Percentiles rank a stretch among this genome's conserved stretches.
These are phyloP conservation scores for Annulohypoxylon nitens DNA, from an alignment of 495 filamentous ascomycete genomes.

Conservation along the genomic window DNA sequence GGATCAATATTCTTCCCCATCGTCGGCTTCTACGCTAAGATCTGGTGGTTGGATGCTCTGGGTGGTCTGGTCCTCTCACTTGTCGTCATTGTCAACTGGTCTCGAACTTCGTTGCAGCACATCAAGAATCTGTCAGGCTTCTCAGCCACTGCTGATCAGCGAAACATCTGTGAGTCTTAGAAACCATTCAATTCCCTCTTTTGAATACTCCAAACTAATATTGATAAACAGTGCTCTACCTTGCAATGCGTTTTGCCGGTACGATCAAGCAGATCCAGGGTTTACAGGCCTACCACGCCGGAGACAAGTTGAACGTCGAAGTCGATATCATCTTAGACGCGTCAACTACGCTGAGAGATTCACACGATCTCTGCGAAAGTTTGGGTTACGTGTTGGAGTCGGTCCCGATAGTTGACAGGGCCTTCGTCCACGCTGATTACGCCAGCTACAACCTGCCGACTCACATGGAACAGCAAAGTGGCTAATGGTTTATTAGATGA, in stretches of 20 bases:
- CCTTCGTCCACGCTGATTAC: constrained; percentile 85
- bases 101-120: constrained; percentile 77
- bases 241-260: constrained; percentile 94
- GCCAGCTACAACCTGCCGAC: constrained; percentile 83
- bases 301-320: constrained; percentile 91
- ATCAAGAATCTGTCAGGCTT: constrained; percentile 87
- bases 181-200: neutral
- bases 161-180: constrained; percentile 71
- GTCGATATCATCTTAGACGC: constrained; percentile 83
- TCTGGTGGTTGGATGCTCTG: constrained; percentile 90
- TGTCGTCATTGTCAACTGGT: constrained; percentile 90
- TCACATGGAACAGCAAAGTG: constrained; percentile 80
- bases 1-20: constrained; percentile 89
- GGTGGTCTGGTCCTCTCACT: constrained; percentile 85
- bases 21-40: constrained; percentile 79
- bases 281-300: constrained; percentile 87
- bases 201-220: constrained; percentile 17
- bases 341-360: constrained; percentile 81
- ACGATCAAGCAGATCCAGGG: constrained; percentile 90
- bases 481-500: constrained; percentile 30
- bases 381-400: constrained; percentile 92
- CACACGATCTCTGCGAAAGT: constrained; percentile 86
- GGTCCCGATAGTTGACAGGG: constrained; percentile 77
- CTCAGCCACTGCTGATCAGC: constrained; percentile 81
- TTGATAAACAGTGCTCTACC: constrained; percentile 73